Evolutionary conservation across 371 early-diverging fungal genomes (phyloP).

Genomic region (Lichtheimia corymbifera): DNA sequence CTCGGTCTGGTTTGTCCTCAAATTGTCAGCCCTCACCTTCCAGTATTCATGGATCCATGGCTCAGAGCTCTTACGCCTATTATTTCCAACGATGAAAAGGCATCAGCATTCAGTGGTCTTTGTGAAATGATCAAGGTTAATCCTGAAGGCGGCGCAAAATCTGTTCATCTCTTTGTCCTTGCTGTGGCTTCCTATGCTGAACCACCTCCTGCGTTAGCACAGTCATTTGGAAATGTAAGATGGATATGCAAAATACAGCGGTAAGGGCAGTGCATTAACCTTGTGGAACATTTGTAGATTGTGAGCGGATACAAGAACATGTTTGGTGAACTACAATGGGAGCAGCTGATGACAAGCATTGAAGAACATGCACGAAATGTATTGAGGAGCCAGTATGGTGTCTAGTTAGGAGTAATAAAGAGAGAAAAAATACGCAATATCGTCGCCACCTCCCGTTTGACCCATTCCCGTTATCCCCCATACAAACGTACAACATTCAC

Average conservation of each 20-base stretch:
- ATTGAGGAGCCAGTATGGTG: conserved; percentile 59
- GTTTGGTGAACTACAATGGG: conserved; percentile 68
- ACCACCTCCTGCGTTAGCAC: conserved; percentile 59
- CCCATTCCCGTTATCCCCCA: too few species aligned
- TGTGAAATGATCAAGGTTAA: conserved; percentile 87
- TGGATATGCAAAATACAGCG: too few species aligned
- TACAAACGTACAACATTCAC: too few species aligned
- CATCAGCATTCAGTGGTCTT: conserved; percentile 89
- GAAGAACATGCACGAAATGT: conserved; percentile 52
- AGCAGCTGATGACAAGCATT: conserved; percentile 53
- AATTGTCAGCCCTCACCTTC: conserved; percentile 77
- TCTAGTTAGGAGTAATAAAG: conserved; percentile 29
- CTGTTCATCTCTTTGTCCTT: conserved; percentile 61
- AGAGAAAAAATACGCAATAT: too few species aligned
- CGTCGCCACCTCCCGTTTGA: too few species aligned
- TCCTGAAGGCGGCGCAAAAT: conserved; percentile 80
- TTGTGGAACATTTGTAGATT: conserved; percentile 37
- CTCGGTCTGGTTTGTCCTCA: conserved; percentile 85
- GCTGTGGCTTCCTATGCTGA: conserved; percentile 69
- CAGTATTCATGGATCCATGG: conserved; percentile 76
- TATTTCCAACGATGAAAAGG: conserved; percentile 92
- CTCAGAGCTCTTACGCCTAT: conserved; percentile 69
- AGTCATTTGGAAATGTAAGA: conserved; percentile 65
- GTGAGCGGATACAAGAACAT: conserved; percentile 71
- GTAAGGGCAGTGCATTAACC: too few species aligned